phyloP scores from a whole-genome alignment of 176 grass and related monocot genomes.

The Pontederia paniculata region DNA sequence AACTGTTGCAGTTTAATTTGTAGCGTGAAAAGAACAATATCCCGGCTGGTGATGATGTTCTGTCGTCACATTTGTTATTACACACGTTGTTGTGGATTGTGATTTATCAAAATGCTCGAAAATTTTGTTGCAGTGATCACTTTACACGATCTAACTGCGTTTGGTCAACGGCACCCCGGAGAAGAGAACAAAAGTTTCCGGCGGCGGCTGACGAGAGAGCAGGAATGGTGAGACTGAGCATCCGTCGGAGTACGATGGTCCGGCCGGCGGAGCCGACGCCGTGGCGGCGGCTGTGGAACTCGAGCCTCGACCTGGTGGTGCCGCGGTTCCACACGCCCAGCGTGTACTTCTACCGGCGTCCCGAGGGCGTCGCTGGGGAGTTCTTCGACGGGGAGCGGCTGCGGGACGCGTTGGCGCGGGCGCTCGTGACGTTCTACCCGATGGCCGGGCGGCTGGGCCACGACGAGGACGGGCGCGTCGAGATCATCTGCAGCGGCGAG shows the following conservation, averaged over 20 bases:
- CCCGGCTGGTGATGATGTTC: too few relatives aligned
- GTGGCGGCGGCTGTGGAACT: constrained; percentile 52
- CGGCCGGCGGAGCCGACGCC: constrained; percentile 49
- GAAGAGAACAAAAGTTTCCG: too few relatives aligned
- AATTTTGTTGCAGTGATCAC: too few relatives aligned
- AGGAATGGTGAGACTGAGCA: constrained; percentile 37
- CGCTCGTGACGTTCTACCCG: constrained; percentile 73
- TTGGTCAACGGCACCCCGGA: too few relatives aligned
- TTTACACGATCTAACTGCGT: too few relatives aligned
- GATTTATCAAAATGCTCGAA: too few relatives aligned
- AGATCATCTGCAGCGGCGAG: constrained; percentile 66
- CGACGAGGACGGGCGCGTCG: constrained; percentile 66
- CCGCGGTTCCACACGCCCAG: constrained; percentile 83
- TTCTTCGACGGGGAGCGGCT: constrained; percentile 61
- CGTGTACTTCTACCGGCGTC: constrained; percentile 72
- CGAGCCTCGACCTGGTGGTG: constrained; percentile 73
- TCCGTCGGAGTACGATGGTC: constrained; percentile 58
- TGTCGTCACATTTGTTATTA: too few relatives aligned
- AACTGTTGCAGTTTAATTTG: too few relatives aligned
- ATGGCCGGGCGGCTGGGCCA: constrained; percentile 65
- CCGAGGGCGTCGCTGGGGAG: not conserved
- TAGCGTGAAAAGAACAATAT: too few relatives aligned
- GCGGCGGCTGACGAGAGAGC: not conserved
- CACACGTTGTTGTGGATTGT: too few relatives aligned
- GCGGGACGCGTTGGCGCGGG: constrained; percentile 37